These are phyloP conservation scores for Parietaria judaica DNA, from an alignment of 306 rosid genomes.

Conservation along the genomic window DNA sequence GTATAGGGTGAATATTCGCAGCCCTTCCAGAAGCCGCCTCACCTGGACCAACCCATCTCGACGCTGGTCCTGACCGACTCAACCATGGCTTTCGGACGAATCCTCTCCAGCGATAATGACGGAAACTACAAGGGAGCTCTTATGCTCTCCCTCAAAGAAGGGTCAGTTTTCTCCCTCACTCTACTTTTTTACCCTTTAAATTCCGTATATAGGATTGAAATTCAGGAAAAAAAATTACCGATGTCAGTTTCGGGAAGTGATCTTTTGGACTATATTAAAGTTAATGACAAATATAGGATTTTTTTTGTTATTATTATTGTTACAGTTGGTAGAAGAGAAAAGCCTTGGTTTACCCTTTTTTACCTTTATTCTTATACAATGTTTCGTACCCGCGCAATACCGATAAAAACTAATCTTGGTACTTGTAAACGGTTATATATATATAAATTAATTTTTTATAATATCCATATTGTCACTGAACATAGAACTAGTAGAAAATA, in stretches of 20 bases:
- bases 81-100: slow-evolving; percentile 89
- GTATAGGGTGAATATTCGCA: slow-evolving; percentile 85
- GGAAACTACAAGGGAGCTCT: slow-evolving; percentile 98
- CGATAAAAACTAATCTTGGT: too few species aligned
- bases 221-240: slow-evolving; percentile 10
- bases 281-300: too few species aligned
- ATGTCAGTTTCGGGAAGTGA: not conserved
- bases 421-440: too few species aligned
- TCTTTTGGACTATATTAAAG: too few species aligned
- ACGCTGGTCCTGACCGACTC: slow-evolving; percentile 86
- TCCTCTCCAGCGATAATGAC: slow-evolving; percentile 70
- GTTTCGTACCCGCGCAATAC: too few species aligned
- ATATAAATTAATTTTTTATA: too few species aligned
- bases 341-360: too few species aligned
- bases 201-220: slow-evolving; percentile 24
- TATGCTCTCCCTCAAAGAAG: slow-evolving; percentile 73
- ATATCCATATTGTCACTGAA: too few species aligned
- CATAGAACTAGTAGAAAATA: too few species aligned
- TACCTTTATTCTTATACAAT: too few species aligned
- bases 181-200: slow-evolving; percentile 3
- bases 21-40: slow-evolving; percentile 98
- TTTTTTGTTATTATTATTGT: too few species aligned
- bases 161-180: slow-evolving; percentile 42
- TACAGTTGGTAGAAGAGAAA: too few species aligned
- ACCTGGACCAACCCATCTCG: slow-evolving; percentile 91